phyloP scores from a whole-genome alignment of 73 alveolate genomes.

The Symbiodinium pilosum region DNA sequence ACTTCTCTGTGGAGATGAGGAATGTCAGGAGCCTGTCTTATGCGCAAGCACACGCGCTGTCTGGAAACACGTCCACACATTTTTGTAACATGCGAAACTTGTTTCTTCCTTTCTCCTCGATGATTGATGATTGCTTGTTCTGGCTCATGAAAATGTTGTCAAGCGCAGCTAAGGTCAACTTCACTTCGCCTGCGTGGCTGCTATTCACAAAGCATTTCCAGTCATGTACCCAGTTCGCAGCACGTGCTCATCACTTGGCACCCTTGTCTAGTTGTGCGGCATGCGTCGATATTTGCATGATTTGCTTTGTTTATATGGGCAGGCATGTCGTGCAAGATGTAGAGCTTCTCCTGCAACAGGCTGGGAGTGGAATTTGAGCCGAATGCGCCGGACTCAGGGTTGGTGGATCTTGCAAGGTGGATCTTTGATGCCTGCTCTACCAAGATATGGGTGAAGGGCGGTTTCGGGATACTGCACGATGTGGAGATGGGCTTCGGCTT shows the following conservation, averaged over 20 bases:
- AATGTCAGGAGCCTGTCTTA: conserved; percentile 13
- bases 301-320: no score
- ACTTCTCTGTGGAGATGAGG: conserved; percentile 62
- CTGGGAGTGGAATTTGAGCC: conserved; percentile 80
- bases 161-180: conserved; percentile 58
- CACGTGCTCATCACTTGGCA: background rate
- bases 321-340: no score
- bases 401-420: background rate
- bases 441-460: conserved; percentile 89
- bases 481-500: conserved; percentile 89
- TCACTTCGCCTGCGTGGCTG: conserved; percentile 88
- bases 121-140: no score
- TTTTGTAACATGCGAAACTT: no score
- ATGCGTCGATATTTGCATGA: no score
- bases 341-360: background rate
- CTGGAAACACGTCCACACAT: no score
- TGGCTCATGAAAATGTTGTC: no score
- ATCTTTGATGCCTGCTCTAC: background rate
- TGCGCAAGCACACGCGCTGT: no score
- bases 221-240: background rate
- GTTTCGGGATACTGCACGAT: conserved; percentile 56
- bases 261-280: no score
- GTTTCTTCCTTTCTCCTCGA: no score
- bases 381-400: conserved; percentile 4
- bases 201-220: conserved; percentile 69